Evolutionary conservation across 441 rosid genomes (phyloP), one percentile per base, ranked within the genome.

Genomic region (Pelargonium cotyledonis): DNA sequence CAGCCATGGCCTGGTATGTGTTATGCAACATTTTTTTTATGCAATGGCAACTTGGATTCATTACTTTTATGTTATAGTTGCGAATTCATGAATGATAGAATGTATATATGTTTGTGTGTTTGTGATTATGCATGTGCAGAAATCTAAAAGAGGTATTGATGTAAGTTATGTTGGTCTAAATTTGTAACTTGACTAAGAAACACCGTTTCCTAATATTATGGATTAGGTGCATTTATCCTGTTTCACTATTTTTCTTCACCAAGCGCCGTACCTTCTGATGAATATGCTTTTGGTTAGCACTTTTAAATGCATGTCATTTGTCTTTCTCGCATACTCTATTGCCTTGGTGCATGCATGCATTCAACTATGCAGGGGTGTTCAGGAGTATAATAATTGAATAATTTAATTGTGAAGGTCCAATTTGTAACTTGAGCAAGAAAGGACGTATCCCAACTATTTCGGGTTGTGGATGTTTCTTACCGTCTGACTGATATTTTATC

Each of bases 1-100:
- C 98, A 91, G 84, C 97, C 98, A 7, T 89, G 97, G 98, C 98
- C 98, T 63, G 97, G 97, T 90, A 83, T 67, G 16, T n/a, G 5
- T 53, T 53, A 4, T 53, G 60, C 18, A 15, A 53, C 18, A 40
- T 9, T 60, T 60, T 8, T 46, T 8, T 8, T 46, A 2, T 8
- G 53, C 53, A 8, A 8, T 14, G 14, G 11, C 53, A 9, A 8
- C 11, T 14, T 26, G 31, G n/a, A 7, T 65, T 15, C 29, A 40
- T 62, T 38, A 26, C 66, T 8, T 53, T 14, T 0, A 35, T 51
- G 5, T 63, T 31, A 18, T n/a, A 18, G 49, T 51, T 31, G 6
- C 40, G 38, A 8, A 31, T 4, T 31, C 35, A 31, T 5, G 18
- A 31, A 31, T 31, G 35, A 4, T 2, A 31, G 35, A 4, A 31